Percentiles rank a stretch among this genome's conserved stretches.
phyloP scores from a whole-genome alignment of 140 eudicot genomes.

The Oenanthe javanica region DNA sequence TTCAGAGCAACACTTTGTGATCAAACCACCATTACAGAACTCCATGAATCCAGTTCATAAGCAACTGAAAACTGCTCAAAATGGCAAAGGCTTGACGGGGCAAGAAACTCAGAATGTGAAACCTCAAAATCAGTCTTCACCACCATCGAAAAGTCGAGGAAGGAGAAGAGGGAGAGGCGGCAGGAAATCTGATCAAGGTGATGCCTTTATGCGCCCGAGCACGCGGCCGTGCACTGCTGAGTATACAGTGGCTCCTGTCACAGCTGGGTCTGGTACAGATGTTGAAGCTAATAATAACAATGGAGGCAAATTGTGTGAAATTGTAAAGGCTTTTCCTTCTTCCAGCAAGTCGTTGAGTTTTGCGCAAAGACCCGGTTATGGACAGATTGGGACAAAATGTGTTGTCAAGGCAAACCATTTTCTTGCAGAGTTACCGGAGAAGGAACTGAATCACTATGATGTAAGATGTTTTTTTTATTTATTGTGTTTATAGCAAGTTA shows the following conservation, averaged over 20 bases:
- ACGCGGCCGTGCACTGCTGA: constrained; percentile 50
- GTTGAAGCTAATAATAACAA: constrained; percentile 12
- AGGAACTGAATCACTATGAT: constrained; percentile 44
- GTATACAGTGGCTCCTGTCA: constrained; percentile 15
- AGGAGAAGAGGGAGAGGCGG: constrained; percentile 62
- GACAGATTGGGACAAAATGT: constrained; percentile 63
- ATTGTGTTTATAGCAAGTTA: not conserved
- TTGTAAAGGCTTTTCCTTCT: constrained; percentile 36
- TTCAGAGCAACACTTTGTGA: constrained; percentile 52
- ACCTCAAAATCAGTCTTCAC: constrained; percentile 36
- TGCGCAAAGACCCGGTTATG: constrained; percentile 64
- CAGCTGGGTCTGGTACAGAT: not conserved
- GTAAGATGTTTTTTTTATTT: constrained; percentile 24
- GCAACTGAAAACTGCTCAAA: constrained; percentile 33
- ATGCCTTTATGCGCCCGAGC: constrained; percentile 46
- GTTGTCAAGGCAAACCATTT: constrained; percentile 65
- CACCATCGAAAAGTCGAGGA: constrained; percentile 42
- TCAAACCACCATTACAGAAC: constrained; percentile 46
- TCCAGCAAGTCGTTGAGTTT: constrained; percentile 53
- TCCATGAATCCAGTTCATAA: constrained; percentile 32
- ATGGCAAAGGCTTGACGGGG: constrained; percentile 32
- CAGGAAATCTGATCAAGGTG: constrained; percentile 55
- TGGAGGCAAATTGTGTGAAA: constrained; percentile 30
- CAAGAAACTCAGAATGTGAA: constrained; percentile 31
- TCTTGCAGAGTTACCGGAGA: constrained; percentile 37